These are phyloP conservation scores for Zymoseptoria crescenta DNA, from an alignment of 2,329 filamentous ascomycete genomes.

Conservation along the genomic window DNA sequence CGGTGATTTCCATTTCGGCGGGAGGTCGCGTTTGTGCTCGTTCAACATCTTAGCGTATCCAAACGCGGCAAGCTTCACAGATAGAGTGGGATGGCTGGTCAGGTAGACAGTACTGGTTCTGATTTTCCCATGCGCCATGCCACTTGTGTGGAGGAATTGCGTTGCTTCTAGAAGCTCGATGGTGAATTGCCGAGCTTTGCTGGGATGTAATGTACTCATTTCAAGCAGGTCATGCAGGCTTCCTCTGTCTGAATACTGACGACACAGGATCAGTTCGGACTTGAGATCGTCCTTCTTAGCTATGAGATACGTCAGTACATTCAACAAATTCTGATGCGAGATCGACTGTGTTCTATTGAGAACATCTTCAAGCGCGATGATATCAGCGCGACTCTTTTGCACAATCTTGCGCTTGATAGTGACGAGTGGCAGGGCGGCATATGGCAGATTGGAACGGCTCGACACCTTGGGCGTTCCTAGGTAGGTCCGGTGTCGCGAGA, in stretches of 20 bases:
- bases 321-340: constrained; percentile 67
- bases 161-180: constrained; percentile 83
- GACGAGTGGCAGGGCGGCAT: constrained; percentile 15
- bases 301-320: constrained; percentile 60
- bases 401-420: constrained; percentile 21
- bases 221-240: constrained; percentile 76
- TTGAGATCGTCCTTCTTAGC: constrained; percentile 15
- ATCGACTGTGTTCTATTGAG: constrained; percentile 69
- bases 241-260: constrained; percentile 38
- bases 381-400: constrained; percentile 19
- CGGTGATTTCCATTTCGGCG: constrained; percentile 18
- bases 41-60: constrained; percentile 60
- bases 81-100: constrained; percentile 13
- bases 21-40: constrained; percentile 27
- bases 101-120: constrained; percentile 17
- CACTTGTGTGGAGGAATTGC: constrained; percentile 77
- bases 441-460: not conserved
- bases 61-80: constrained; percentile 65
- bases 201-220: constrained; percentile 60
- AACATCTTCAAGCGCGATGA: constrained; percentile 24
- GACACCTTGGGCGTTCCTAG: constrained; percentile 15
- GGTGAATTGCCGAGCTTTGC: constrained; percentile 81
- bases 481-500: constrained; percentile 13
- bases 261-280: constrained; percentile 22
- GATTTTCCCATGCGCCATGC: constrained; percentile 58